A percentile compares a stretch with the other conserved stretches of the same genome.
Evolutionary conservation across 345 rosid genomes (phyloP).

Genomic region (Salix brachista): DNA sequence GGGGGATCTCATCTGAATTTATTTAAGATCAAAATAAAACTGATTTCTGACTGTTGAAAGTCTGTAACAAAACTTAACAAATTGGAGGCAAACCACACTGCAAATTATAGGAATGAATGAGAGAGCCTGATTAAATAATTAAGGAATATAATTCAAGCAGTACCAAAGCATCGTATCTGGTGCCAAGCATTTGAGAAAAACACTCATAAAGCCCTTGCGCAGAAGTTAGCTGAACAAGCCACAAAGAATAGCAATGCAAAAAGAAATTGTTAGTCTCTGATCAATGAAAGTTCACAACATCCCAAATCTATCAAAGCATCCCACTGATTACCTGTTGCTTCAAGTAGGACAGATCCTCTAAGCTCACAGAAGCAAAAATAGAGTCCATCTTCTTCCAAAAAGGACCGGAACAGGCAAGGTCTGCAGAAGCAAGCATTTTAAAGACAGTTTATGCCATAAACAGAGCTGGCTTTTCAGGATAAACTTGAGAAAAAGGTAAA

Average conservation of each 20-base stretch:
- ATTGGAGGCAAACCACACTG: neutral
- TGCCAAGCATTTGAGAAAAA: constrained; percentile 53
- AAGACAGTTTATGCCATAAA: neutral
- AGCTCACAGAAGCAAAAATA: constrained; percentile 52
- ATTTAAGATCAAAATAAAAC: neutral
- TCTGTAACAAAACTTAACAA: neutral
- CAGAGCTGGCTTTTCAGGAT: neutral
- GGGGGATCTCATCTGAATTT: neutral
- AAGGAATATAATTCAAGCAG: neutral
- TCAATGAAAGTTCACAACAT: constrained; percentile 1
- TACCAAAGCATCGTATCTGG: constrained; percentile 54
- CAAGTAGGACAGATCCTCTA: constrained; percentile 61
- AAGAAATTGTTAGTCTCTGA: constrained; percentile 16
- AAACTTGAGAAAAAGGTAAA: constrained; percentile 10
- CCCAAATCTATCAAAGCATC: constrained; percentile 10
- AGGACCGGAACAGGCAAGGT: constrained; percentile 58
- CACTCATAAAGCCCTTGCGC: constrained; percentile 70
- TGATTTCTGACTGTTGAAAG: neutral
- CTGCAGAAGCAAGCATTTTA: constrained; percentile 37
- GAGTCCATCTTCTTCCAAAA: constrained; percentile 91
- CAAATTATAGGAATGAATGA: neutral
- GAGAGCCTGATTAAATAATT: neutral
- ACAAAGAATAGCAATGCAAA: constrained; percentile 9
- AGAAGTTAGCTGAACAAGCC: constrained; percentile 51
- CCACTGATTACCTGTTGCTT: constrained; percentile 67